These are phyloP conservation scores for Trichoderma asperelloides DNA, from an alignment of 495 filamentous ascomycete genomes.

Conservation along the genomic window DNA sequence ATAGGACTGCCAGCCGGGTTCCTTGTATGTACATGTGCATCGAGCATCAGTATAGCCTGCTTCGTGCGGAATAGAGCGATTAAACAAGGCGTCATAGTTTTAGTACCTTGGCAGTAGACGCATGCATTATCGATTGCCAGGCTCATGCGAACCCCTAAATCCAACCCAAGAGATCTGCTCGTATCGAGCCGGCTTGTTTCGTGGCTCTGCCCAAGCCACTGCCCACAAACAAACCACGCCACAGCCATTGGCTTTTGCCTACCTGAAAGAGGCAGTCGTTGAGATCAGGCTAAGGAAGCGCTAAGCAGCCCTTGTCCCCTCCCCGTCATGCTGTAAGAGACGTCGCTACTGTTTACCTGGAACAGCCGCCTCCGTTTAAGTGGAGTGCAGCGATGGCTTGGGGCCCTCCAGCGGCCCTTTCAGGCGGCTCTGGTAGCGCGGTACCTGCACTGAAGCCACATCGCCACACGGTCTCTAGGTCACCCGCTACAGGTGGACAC, in stretches of 20 bases:
- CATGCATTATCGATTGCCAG: background rate
- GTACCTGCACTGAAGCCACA: conserved; percentile 3
- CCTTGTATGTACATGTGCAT: too few species aligned
- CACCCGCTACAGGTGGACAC: background rate
- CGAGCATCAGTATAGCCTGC: too few species aligned
- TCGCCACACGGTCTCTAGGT: background rate
- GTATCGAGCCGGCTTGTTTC: too few species aligned
- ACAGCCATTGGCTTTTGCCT: background rate
- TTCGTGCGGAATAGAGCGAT: background rate
- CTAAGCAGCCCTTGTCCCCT: background rate
- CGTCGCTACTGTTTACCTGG: background rate
- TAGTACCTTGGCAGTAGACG: background rate
- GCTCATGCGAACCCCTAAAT: background rate
- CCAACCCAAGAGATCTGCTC: background rate
- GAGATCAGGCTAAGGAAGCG: background rate
- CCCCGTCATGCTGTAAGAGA: background rate
- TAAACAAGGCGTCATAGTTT: background rate
- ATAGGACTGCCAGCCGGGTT: background rate
- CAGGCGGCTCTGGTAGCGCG: background rate
- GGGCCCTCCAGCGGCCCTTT: background rate
- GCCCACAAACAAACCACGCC: background rate
- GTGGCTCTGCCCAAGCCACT: too few species aligned
- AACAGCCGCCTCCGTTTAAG: background rate
- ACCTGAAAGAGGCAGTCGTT: background rate
- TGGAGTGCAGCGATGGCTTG: background rate